These are phyloP conservation scores for Xylogone sp. DNA, from an alignment of 2,329 filamentous ascomycete genomes.

Conservation along the genomic window DNA sequence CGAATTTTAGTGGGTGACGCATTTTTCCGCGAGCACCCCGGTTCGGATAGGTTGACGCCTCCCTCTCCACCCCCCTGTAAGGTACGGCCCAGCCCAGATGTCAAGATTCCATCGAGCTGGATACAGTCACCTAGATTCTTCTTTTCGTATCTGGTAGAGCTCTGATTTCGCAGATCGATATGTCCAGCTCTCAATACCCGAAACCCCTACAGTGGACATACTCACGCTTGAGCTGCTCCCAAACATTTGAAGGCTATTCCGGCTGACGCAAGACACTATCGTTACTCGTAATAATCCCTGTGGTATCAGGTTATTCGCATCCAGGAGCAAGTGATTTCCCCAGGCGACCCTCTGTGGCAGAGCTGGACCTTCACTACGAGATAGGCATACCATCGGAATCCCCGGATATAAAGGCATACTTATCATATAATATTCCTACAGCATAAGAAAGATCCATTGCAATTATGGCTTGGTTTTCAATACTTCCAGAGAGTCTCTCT, in stretches of 20 bases:
- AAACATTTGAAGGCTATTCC: not conserved
- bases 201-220: not conserved
- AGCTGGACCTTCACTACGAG: not conserved
- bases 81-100: not conserved
- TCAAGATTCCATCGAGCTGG: not conserved
- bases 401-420: not conserved
- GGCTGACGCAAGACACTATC: not conserved
- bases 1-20: not conserved
- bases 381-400: not conserved
- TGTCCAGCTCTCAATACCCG: not conserved
- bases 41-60: not conserved
- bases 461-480: slow-evolving; percentile 60
- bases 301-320: not conserved
- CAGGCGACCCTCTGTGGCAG: not conserved
- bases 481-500: slow-evolving; percentile 55
- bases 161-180: not conserved
- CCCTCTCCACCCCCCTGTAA: not conserved
- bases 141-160: not conserved
- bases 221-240: not conserved
- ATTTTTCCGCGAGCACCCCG: not conserved
- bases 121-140: not conserved
- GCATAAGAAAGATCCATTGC: not conserved
- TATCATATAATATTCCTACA: not conserved
- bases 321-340: not conserved
- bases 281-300: not conserved